These are phyloP conservation scores for Plasmodium gonderi DNA, from an alignment of 169 alveolate genomes.

Conservation along the genomic window DNA sequence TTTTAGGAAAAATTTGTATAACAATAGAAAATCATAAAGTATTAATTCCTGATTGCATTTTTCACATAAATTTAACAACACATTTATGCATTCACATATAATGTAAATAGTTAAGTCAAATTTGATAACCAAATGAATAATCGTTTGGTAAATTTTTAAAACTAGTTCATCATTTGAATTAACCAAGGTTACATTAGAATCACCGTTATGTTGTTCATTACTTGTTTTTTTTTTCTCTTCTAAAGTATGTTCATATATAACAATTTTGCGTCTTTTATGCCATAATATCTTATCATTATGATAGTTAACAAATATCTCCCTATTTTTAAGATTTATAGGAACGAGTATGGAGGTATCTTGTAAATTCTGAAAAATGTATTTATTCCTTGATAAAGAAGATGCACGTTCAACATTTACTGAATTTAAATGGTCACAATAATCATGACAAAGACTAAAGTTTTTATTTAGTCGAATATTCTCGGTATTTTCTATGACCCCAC, in stretches of 20 bases:
- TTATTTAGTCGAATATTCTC: background rate
- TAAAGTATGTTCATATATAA: background rate
- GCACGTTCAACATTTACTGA: background rate
- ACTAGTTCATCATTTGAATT: background rate
- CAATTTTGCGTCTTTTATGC: conserved; percentile 18
- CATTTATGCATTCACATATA: conserved; percentile 40
- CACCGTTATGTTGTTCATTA: background rate
- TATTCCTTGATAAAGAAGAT: background rate
- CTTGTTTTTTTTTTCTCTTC: background rate
- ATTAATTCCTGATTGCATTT: conserved; percentile 14
- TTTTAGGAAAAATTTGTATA: conserved; percentile 34
- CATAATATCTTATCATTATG: background rate
- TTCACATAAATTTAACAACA: conserved; percentile 21
- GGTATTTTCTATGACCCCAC: background rate
- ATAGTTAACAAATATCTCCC: background rate
- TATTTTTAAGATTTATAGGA: background rate
- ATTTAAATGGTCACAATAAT: background rate
- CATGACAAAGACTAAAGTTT: background rate
- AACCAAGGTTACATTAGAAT: background rate
- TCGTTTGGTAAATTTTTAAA: conserved; percentile 18
- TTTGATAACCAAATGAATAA: conserved; percentile 25
- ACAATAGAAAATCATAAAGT: conserved; percentile 10
- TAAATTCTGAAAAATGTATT: background rate
- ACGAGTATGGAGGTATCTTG: background rate
- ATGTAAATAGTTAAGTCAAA: conserved; percentile 39